Evolutionary conservation across 331 rosid genomes (phyloP), one percentile per base, ranked within the genome.

Genomic region (Quercus phellos): DNA sequence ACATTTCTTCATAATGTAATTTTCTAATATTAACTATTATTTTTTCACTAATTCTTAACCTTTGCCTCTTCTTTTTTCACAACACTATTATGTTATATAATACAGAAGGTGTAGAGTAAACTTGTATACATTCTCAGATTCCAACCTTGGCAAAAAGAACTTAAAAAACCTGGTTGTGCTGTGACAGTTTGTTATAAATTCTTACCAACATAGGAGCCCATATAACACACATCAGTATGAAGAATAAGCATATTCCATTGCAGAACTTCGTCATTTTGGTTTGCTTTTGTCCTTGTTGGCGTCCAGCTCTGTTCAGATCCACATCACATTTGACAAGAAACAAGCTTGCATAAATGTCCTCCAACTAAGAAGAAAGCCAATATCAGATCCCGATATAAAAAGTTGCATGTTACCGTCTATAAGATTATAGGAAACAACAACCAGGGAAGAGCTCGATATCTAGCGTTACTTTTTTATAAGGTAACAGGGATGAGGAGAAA

Each of bases 181-280:
- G 38, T 53, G 58, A 68, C 54, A 73, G 73, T 83, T 58, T 10
- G 51, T 43, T 43, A 8, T 43, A 43, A 43, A 43, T 43, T 43
- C 92, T 84, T 85, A 95, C 99, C 97, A 91, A 90, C 98, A 95
- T 95, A 24, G 99, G 99, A 79, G 98, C 97, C 99, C 99, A 95
- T 77, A 95, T 93, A 70, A 95, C 99, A 78, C 94, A 91, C 11
- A 95, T 84, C 78, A 95, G 76, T 76, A 95, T 82, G 75, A 95
- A 95, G 88, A 95, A 89, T 50, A 95, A 87, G 81, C 98, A 95
- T 68, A 95, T 95, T 55, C 99, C 99, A 73, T 90, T 95, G 89
- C 96, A 93, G 83, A 96, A 95, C 83, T 95, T 95, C 73, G 97
- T 95, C 97, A 90, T 87, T 74, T 42, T 81, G 1, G 99, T 87